Conservation (phyloP, 306 rosid species). For the Lupinus albus region DNA sequence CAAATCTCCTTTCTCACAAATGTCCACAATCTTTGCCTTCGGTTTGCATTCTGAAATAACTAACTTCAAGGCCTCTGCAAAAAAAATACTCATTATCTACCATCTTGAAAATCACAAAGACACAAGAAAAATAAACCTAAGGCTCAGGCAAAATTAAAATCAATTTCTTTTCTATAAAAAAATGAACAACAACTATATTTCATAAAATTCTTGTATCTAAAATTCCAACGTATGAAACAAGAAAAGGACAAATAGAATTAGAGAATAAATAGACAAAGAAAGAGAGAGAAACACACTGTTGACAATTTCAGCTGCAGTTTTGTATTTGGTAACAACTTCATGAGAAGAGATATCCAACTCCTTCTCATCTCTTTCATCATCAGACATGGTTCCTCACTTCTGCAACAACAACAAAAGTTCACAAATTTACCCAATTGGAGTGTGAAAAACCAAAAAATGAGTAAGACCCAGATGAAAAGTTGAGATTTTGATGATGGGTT, state of each 20-base stretch:
- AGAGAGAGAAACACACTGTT: conserved; percentile 60
- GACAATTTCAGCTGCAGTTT: conserved; percentile 84
- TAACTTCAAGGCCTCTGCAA: conserved; percentile 79
- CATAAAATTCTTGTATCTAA: neutral
- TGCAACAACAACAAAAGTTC: neutral
- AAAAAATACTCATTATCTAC: neutral
- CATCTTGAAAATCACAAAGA: neutral
- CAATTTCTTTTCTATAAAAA: too few species aligned
- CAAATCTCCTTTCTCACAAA: conserved; percentile 82
- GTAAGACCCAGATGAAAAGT: neutral
- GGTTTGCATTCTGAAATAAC: conserved; percentile 80
- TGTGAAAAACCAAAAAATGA: neutral
- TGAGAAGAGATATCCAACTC: conserved; percentile 93
- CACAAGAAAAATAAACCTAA: neutral
- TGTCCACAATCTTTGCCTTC: conserved; percentile 76
- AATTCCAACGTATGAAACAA: neutral
- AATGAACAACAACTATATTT: neutral
- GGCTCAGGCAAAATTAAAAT: too few species aligned
- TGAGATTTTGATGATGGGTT: neutral
- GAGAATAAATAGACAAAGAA: neutral
- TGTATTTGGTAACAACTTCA: conserved; percentile 95
- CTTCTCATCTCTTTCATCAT: conserved; percentile 98
- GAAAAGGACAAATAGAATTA: neutral
- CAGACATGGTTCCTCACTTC: conserved; percentile 64
- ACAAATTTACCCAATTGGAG: conserved; percentile 14